These are phyloP conservation scores for Soucietia sequanensis DNA, from an alignment of 805 yeast species.

Conservation along the genomic window DNA sequence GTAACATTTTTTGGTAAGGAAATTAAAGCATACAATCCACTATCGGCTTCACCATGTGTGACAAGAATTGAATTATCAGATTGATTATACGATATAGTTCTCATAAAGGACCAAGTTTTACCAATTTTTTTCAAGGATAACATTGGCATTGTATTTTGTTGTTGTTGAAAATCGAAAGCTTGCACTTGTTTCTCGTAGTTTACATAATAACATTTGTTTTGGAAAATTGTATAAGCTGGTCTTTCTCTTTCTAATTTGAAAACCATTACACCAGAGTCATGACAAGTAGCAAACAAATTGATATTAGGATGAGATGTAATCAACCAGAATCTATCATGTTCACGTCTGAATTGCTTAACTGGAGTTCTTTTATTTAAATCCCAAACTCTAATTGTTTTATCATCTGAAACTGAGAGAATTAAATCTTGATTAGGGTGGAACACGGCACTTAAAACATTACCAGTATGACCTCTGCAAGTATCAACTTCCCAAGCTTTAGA, in stretches of 20 bases:
- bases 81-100: constrained; percentile 86
- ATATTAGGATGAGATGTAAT: constrained; percentile 84
- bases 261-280: constrained; percentile 96
- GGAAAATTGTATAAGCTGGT: constrained; percentile 78
- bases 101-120: constrained; percentile 79
- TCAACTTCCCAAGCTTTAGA: constrained; percentile 99
- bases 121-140: constrained; percentile 83
- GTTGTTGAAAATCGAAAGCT: constrained; percentile 64
- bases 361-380: constrained; percentile 92
- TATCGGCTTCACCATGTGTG: constrained; percentile 71
- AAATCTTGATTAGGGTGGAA: constrained; percentile 94
- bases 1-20: constrained; percentile 81
- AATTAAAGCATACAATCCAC: constrained; percentile 69
- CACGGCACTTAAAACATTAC: constrained; percentile 81
- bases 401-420: constrained; percentile 92
- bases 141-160: constrained; percentile 71
- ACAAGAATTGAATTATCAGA: constrained; percentile 84
- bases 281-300: constrained; percentile 94
- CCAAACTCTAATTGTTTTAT: constrained; percentile 95
- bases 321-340: constrained; percentile 92
- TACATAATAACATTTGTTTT: constrained; percentile 71
- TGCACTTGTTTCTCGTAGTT: constrained; percentile 87
- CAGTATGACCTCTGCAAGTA: constrained; percentile 96
- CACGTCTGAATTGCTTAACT: constrained; percentile 91
- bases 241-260: constrained; percentile 97